Conservation (phyloP, 2,329 filamentous ascomycete genomes). For the Chaetomium strumarium region DNA sequence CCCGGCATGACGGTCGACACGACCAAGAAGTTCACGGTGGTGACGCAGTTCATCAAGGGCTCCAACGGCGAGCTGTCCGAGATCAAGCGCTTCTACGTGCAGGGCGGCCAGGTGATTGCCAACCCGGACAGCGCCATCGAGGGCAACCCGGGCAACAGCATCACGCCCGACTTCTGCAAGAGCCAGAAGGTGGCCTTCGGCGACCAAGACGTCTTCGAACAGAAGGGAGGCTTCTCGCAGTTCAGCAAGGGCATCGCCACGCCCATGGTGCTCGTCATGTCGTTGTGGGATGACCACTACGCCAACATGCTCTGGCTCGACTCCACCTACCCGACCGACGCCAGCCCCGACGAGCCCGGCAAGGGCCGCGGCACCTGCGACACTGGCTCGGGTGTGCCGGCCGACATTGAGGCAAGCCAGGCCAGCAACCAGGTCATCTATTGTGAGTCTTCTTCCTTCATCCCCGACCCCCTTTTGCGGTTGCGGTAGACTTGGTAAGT, state of each 20-base stretch:
- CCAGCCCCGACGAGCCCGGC: slow-evolving; percentile 38
- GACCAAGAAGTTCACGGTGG: slow-evolving; percentile 54
- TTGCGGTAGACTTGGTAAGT: slow-evolving; percentile 29
- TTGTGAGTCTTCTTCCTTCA: slow-evolving; percentile 27
- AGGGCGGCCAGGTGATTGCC: slow-evolving; percentile 52
- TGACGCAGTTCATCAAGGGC: slow-evolving; percentile 55
- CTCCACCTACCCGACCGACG: slow-evolving; percentile 52
- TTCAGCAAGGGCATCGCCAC: slow-evolving; percentile 44
- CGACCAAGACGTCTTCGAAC: slow-evolving; percentile 47
- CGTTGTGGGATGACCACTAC: slow-evolving; percentile 59
- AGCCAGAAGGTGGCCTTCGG: slow-evolving; percentile 52
- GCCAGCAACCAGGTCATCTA: slow-evolving; percentile 45
- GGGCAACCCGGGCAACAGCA: slow-evolving; percentile 37
- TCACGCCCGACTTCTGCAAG: slow-evolving; percentile 54
- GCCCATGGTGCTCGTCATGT: slow-evolving; percentile 45
- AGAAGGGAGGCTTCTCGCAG: slow-evolving; percentile 49
- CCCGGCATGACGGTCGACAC: slow-evolving; percentile 53
- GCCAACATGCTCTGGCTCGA: slow-evolving; percentile 72
- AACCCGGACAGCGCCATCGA: slow-evolving; percentile 42
- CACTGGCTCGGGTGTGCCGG: slow-evolving; percentile 45
- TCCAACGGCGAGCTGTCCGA: slow-evolving; percentile 48
- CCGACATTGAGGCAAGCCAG: slow-evolving; percentile 40
- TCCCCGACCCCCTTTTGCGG: not conserved
- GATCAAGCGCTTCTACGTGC: slow-evolving; percentile 61
- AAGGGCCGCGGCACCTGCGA: slow-evolving; percentile 49